phyloP scores from a whole-genome alignment of 306 rosid genomes.

The Datisca glomerata region DNA sequence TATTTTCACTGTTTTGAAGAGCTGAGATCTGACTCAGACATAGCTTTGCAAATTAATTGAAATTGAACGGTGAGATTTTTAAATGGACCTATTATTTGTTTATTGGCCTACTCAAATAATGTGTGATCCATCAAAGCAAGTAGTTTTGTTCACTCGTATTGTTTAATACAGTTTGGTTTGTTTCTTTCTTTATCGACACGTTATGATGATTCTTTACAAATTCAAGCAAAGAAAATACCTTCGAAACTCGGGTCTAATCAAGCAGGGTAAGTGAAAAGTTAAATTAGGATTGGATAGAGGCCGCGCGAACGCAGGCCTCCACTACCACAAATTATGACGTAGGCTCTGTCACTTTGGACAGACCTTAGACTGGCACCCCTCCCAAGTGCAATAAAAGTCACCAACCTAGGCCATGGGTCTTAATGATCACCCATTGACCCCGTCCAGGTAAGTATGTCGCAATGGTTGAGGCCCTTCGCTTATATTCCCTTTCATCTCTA shows the following conservation, averaged over 20 bases:
- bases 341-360: slow-evolving; percentile 29
- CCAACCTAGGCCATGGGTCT: slow-evolving; percentile 27
- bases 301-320: not conserved
- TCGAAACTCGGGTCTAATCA: not conserved
- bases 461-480: not conserved
- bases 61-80: too few relatives aligned
- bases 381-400: slow-evolving; percentile 38
- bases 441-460: slow-evolving; percentile 29
- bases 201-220: too few relatives aligned
- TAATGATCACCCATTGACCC: slow-evolving; percentile 19
- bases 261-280: too few relatives aligned
- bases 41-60: too few relatives aligned
- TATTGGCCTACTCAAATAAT: too few relatives aligned
- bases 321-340: slow-evolving; percentile 46
- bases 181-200: too few relatives aligned
- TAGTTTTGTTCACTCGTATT: too few relatives aligned
- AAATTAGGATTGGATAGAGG: not conserved
- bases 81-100: too few relatives aligned
- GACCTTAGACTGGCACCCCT: slow-evolving; percentile 30
- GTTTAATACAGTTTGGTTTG: too few relatives aligned
- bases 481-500: not conserved
- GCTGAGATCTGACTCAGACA: too few relatives aligned
- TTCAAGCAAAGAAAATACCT: not conserved
- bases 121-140: too few relatives aligned
- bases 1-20: too few relatives aligned